Evolutionary conservation across 192 early-diverging fungal genomes (phyloP), one percentile per base, ranked within the genome.

Genomic region (Coemansia sp.): DNA sequence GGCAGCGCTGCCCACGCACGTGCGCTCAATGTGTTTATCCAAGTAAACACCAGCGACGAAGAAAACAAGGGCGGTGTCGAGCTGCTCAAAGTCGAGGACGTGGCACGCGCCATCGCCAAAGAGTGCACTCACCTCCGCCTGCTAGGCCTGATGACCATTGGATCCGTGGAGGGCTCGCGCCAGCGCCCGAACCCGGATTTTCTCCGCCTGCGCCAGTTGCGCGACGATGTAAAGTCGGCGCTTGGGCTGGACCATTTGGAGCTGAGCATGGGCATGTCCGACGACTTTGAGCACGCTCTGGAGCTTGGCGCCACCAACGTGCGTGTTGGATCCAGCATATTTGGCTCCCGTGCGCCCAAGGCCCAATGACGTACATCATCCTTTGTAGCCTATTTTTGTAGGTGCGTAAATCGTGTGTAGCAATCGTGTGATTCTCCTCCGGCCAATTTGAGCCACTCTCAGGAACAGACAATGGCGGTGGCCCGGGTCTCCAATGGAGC

Each of bases 211-310:
- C 65, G 57, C 2, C 53, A 64, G 32, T 70, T 86, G 60, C 70
- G 81, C 37, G 68, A 74, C 38, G 62, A 61, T 51, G 53, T 83
- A 58, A 39, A 59, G 47, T 39, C 58, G 3, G 42, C 24, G 20
- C 37, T 68, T 4, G 83, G 82, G 14, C 27, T 60, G 17, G 65
- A 42, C 15, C 59, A 40, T 9, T 71, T 98, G 41, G 93, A 94
- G 76, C 79, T 97, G 54, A 94, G 93, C 74, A 97, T 98, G 96
- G 97, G 97, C 38, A 99, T 99, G 97, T 98, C 96, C 24, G 91
- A 88, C 69, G 96, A 99, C 77, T 98, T 90, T 87, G 86, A 89
- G 58, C 79, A 87, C 37, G 96, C 96, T 6, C 84, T 99, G 53
- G 74, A 86, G 35, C 85, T 90, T 32, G 97, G 96, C 36, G 87